Conservation (phyloP, 306 rosid species). For the Biancaea sappan region DNA sequence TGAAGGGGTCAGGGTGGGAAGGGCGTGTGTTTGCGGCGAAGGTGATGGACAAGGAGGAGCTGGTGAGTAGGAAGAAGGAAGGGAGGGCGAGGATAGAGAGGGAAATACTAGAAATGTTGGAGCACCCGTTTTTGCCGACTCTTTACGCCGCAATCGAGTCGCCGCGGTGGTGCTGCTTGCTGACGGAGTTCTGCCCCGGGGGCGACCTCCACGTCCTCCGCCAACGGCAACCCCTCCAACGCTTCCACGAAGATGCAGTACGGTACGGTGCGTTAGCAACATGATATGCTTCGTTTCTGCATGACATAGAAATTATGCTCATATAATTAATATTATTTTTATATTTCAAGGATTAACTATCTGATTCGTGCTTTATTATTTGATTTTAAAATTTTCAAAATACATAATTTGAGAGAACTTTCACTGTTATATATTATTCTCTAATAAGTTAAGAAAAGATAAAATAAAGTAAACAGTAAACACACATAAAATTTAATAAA, state of each 20-base stretch:
- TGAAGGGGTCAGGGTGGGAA: conserved; percentile 29
- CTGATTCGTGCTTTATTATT: no score
- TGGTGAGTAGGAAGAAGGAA: conserved; percentile 43
- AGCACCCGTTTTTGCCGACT: conserved; percentile 57
- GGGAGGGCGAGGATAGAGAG: conserved; percentile 45
- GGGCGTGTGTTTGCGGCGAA: conserved; percentile 56
- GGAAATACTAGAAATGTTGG: conserved; percentile 49
- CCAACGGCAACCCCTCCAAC: conserved; percentile 47
- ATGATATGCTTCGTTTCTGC: background rate
- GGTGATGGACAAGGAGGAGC: conserved; percentile 64
- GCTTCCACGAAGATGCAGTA: conserved; percentile 49
- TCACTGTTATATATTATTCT: no score
- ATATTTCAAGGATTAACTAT: background rate
- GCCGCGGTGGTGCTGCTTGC: conserved; percentile 48
- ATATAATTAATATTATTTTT: background rate
- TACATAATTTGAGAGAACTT: no score
- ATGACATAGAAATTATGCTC: background rate
- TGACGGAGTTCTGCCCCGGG: conserved; percentile 63
- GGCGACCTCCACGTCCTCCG: conserved; percentile 64
- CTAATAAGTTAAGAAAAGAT: no score
- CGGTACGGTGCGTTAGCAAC: conserved; percentile 32
- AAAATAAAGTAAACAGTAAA: no score
- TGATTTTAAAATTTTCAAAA: no score
- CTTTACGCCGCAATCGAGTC: conserved; percentile 49
- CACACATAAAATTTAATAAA: no score